These are phyloP conservation scores for Curvularia spicifera DNA, from an alignment of 2,329 filamentous ascomycete species.

Conservation along the genomic window DNA sequence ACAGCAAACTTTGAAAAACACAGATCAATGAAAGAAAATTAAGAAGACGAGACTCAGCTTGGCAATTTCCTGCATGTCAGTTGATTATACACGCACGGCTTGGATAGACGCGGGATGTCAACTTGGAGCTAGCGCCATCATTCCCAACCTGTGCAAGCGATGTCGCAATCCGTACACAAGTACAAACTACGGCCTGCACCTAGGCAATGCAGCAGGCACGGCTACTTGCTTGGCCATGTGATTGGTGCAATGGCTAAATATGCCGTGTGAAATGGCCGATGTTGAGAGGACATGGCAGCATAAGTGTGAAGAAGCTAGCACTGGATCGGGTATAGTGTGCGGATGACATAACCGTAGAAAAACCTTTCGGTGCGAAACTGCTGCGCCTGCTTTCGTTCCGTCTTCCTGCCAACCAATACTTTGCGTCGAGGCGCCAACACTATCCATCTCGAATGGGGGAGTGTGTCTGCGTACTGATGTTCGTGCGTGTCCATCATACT, in stretches of 20 bases:
- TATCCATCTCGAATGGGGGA: neutral
- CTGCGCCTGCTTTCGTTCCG: constrained; percentile 3
- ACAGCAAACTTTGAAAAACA: neutral
- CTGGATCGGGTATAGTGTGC: neutral
- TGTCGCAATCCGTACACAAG: neutral
- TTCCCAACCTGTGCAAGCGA: constrained; percentile 6
- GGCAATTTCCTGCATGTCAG: constrained; percentile 5
- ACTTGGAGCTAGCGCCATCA: constrained; percentile 25
- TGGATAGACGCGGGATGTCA: constrained; percentile 25
- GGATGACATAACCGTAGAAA: constrained; percentile 16
- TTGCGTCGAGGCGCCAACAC: constrained; percentile 4
- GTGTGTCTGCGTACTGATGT: neutral
- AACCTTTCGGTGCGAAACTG: constrained; percentile 12
- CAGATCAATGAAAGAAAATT: neutral
- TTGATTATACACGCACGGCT: constrained; percentile 19
- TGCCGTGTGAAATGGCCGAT: constrained; percentile 9
- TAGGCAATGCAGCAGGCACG: neutral
- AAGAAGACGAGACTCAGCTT: neutral
- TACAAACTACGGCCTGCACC: neutral
- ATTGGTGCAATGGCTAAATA: constrained; percentile 12
- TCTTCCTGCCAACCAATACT: constrained; percentile 9
- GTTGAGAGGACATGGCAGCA: constrained; percentile 1
- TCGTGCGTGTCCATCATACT: neutral
- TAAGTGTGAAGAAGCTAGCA: neutral
- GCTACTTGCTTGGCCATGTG: neutral